Percentiles rank a stretch among this genome's conserved stretches.
Evolutionary conservation across 805 yeast genomes (phyloP).

Genomic region (Candida gorgasii): DNA sequence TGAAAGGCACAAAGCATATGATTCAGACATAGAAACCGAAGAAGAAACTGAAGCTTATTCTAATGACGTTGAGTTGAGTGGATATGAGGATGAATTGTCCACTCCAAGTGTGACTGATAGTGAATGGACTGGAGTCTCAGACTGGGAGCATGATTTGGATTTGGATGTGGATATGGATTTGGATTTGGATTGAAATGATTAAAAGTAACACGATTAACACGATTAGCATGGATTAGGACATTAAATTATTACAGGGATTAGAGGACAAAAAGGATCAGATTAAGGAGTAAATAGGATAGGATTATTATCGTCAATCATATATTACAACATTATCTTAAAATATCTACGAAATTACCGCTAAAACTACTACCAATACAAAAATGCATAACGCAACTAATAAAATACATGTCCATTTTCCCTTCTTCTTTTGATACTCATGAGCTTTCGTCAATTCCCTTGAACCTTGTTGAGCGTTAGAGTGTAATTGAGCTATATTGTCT

Average conservation of each 20-base stretch:
- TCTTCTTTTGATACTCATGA: slow-evolving; percentile 66
- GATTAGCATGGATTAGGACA: background rate
- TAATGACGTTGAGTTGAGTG: background rate
- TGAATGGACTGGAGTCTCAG: slow-evolving; percentile 3
- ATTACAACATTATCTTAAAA: background rate
- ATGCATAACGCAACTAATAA: slow-evolving; percentile 59
- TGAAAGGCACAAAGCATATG: background rate
- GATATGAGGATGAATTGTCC: slow-evolving; percentile 6
- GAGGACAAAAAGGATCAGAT: background rate
- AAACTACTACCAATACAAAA: slow-evolving; percentile 56
- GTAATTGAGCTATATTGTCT: slow-evolving; percentile 66
- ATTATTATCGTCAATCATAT: background rate
- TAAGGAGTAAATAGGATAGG: background rate
- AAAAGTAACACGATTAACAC: background rate
- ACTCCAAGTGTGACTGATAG: slow-evolving; percentile 13
- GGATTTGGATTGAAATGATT: slow-evolving; percentile 3
- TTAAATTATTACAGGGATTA: too few species aligned
- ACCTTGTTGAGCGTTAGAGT: slow-evolving; percentile 68
- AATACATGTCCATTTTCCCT: slow-evolving; percentile 74
- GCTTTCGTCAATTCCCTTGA: slow-evolving; percentile 71
- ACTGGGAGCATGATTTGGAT: slow-evolving; percentile 13
- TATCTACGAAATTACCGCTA: slow-evolving; percentile 43
- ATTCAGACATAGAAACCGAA: background rate
- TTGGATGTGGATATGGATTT: slow-evolving; percentile 11
- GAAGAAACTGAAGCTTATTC: slow-evolving; percentile 1